A percentile compares a stretch with the other conserved stretches of the same genome.
Evolutionary conservation across 345 rosid species (phyloP).

Genomic region (Eucalyptus dawsonii): DNA sequence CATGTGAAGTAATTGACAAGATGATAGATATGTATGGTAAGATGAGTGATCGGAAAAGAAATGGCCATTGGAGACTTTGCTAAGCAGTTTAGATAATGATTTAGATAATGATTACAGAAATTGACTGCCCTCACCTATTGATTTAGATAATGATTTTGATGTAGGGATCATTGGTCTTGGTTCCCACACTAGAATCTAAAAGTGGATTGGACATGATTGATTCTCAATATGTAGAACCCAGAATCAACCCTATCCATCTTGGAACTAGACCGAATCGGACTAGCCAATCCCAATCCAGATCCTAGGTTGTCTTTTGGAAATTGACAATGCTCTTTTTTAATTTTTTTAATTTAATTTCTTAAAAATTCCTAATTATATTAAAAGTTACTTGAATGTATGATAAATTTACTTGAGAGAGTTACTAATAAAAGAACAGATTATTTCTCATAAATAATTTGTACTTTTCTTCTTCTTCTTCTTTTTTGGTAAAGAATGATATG

Average conservation of each 20-base stretch:
- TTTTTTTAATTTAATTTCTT: not conserved
- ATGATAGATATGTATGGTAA: not conserved
- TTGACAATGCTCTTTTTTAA: rapidly evolving
- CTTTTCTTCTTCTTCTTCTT: not conserved
- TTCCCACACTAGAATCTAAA: not conserved
- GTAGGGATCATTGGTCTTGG: not conserved
- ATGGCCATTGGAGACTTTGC: not conserved
- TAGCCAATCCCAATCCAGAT: rapidly evolving
- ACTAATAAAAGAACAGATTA: not conserved
- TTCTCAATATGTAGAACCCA: rapidly evolving
- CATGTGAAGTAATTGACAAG: not conserved
- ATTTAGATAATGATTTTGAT: not conserved
- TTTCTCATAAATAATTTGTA: rapidly evolving
- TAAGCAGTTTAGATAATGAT: not conserved
- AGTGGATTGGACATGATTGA: not conserved
- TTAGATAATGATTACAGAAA: not conserved
- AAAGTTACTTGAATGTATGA: not conserved
- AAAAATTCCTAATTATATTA: not conserved
- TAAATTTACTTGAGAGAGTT: not conserved
- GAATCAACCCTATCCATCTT: rapidly evolving
- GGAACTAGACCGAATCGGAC: rapidly evolving
- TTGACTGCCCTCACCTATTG: not conserved
- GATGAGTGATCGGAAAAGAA: not conserved
- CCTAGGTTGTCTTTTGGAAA: not conserved
- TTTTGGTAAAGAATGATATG: not conserved